Evolutionary conservation across 2,329 filamentous ascomycete genomes (phyloP), one percentile per base, ranked within the genome.

Genomic region (Ophiostoma ips): DNA sequence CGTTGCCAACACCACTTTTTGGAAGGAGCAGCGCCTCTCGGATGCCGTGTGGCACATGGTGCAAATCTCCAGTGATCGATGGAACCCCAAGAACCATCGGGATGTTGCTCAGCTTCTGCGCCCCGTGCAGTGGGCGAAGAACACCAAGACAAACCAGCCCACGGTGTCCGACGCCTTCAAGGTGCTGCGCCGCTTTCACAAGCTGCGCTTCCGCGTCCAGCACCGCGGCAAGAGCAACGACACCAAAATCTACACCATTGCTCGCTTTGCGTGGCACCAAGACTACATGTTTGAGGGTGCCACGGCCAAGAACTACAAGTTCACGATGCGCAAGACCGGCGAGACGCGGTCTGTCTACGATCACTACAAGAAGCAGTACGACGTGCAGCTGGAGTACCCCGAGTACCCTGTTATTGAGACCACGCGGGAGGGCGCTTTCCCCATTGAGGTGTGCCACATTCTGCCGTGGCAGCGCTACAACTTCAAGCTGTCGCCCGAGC

Each of bases 1-100:
- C 59, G 84, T 95, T 30, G 83, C 89, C 51, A 95, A 96, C 61
- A 85, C 87, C 0, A 85, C 84, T 12, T 98, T 98, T 68, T 96
- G 86, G 83, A 73, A 65, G 0, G 64, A 61, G 2, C 64, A 68
- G 43, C 61, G 60, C 1, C 48, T 76, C 5, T 65, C 68, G 16
- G 57, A 65, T 3, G 51, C 75, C 2, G 61, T 61, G 0, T 53
- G 58, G n/a, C 62, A 61, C 35, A 56, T 55, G 1, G 47, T 66
- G 3, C 48, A 51, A 33, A 51, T 49, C 11, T 48, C 54, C 7
- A 53, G 58, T 30, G 61, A 61, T 43, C 56, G 59, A 30, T 59
- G 54, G 52, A 50, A 51, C 3, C 49, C 51, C 11, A 58, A 55
- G 58, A 59, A n/a, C 19, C 34, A 53, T 19, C 10, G n/a, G 2